Conservation (phyloP, 2,329 filamentous ascomycete species). For the Monilinia polystroma region DNA sequence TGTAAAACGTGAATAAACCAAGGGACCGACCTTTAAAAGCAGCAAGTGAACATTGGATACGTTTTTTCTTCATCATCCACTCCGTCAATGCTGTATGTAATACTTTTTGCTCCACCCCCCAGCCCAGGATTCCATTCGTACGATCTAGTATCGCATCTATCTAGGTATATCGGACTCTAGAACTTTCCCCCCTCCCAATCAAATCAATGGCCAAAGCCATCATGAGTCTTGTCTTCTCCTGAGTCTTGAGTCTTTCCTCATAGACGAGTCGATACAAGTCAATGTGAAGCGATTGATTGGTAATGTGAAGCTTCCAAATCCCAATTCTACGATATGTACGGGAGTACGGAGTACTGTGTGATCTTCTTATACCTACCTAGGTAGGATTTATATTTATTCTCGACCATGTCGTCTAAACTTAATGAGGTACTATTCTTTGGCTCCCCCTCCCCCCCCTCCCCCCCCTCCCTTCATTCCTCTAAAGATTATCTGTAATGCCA, state of each 20-base stretch:
- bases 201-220: slow-evolving; percentile 2
- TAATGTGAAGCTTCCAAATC: not conserved
- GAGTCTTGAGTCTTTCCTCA: slow-evolving; percentile 1
- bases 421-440: not conserved
- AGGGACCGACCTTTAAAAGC: not conserved
- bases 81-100: not conserved
- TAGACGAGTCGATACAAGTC: not conserved
- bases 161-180: not conserved
- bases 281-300: not conserved
- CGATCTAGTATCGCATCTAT: too few species aligned
- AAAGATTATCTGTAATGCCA: not conserved
- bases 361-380: not conserved
- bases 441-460: not conserved
- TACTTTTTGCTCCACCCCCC: too few species aligned
- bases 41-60: not conserved
- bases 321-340: not conserved
- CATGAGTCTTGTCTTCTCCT: not conserved
- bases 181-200: slow-evolving; percentile 18
- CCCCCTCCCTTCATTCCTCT: not conserved
- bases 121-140: not conserved
- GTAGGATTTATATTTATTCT: too few species aligned
- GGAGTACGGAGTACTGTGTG: not conserved
- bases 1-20: too few species aligned
- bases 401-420: not conserved
- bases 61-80: not conserved